Evolutionary conservation across 257 asterid genomes (phyloP).

Genomic region (Datura wrightii): DNA sequence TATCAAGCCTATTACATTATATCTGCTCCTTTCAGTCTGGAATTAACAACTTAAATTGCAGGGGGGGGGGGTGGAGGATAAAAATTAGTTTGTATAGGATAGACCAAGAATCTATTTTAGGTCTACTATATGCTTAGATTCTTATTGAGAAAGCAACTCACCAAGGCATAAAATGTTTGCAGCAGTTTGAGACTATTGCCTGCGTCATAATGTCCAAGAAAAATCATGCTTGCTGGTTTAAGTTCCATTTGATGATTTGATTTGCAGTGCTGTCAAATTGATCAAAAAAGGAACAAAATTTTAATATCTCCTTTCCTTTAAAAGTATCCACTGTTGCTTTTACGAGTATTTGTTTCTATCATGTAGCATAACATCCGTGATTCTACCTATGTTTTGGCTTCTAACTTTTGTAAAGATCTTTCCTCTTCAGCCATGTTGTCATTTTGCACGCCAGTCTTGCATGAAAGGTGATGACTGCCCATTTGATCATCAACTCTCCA

Average conservation of each 20-base stretch:
- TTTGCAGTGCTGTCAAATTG: slow-evolving; percentile 15
- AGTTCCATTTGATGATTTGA: neutral
- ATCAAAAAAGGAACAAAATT: neutral
- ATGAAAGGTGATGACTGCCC: slow-evolving; percentile 98
- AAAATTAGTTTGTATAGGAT: slow-evolving; percentile 25
- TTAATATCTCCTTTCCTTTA: neutral
- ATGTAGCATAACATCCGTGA: slow-evolving; percentile 1
- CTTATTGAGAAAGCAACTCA: slow-evolving; percentile 10
- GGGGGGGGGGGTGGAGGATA: neutral
- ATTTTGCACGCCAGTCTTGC: slow-evolving; percentile 90
- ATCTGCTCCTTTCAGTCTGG: neutral
- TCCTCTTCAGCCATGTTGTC: slow-evolving; percentile 77
- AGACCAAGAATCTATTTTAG: neutral
- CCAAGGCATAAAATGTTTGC: slow-evolving; percentile 27
- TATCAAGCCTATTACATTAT: neutral
- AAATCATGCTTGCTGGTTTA: neutral
- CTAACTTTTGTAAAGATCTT: slow-evolving; percentile 11
- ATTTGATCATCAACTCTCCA: slow-evolving; percentile 86
- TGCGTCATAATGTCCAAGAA: neutral
- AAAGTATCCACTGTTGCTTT: neutral
- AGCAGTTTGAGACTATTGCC: slow-evolving; percentile 9
- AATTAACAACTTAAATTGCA: neutral
- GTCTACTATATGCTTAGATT: neutral
- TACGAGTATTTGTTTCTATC: neutral
- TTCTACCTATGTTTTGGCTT: slow-evolving; percentile 13